phyloP scores from a whole-genome alignment of 345 rosid species.

The Iberis pinnata region DNA sequence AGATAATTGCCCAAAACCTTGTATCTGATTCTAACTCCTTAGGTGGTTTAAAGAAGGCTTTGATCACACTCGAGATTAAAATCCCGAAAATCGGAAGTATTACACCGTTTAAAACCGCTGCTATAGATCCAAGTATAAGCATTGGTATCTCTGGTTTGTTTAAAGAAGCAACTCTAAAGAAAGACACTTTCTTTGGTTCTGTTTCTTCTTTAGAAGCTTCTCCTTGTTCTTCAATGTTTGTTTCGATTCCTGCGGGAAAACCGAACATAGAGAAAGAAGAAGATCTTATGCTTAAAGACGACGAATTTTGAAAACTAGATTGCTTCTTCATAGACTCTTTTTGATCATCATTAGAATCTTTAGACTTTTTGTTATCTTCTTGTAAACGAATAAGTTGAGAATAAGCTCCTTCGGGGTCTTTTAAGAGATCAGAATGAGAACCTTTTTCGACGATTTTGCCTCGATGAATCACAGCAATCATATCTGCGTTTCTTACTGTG shows the following conservation, averaged over 20 bases:
- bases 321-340: conserved; percentile 40
- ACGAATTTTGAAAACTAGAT: conserved; percentile 38
- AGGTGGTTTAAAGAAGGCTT: conserved; percentile 54
- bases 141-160: conserved; percentile 79
- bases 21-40: conserved; percentile 50
- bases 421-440: conserved; percentile 55
- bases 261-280: conserved; percentile 60
- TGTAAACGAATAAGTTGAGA: conserved; percentile 74
- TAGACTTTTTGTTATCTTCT: conserved; percentile 46
- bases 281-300: conserved; percentile 50
- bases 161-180: conserved; percentile 52
- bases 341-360: conserved; percentile 35
- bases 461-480: conserved; percentile 49
- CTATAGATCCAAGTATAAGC: conserved; percentile 47
- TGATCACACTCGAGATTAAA: conserved; percentile 45
- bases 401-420: conserved; percentile 78
- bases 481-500: conserved; percentile 47
- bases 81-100: conserved; percentile 56
- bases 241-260: conserved; percentile 40
- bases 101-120: conserved; percentile 46
- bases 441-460: conserved; percentile 65
- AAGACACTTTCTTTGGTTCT: conserved; percentile 35
- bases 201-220: conserved; percentile 26
- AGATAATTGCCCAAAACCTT: conserved; percentile 61
- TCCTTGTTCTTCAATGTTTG: conserved; percentile 39